Conservation (phyloP, 176 grass and related monocot species). For the Carex kokanica region DNA sequence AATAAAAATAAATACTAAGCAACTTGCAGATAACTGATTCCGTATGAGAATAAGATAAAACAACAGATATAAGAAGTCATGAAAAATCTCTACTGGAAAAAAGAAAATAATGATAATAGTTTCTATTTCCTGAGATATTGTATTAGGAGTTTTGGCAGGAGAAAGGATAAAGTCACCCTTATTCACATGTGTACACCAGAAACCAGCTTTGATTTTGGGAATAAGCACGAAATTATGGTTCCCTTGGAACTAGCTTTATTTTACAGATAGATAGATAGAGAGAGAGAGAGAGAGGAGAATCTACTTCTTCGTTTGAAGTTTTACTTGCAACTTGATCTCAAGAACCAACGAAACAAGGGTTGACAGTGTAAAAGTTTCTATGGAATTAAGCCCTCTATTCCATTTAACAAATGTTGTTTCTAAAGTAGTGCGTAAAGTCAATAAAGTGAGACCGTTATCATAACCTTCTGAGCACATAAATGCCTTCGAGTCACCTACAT, state of each 20-base stretch:
- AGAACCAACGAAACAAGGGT: not conserved
- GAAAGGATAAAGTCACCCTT: not conserved
- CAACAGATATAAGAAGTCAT: not conserved
- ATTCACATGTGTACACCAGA: not conserved
- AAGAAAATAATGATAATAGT: not conserved
- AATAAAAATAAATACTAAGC: not conserved
- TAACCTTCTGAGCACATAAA: slow-evolving; percentile 76
- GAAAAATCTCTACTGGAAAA: not conserved
- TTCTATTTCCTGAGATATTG: not conserved
- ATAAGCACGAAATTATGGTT: not conserved
- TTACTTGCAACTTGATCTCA: not conserved
- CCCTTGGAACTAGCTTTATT: not conserved
- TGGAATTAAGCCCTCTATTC: not conserved
- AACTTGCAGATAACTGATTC: not conserved
- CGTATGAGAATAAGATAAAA: not conserved
- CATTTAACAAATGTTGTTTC: not conserved
- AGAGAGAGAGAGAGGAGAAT: not conserved
- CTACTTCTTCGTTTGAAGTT: not conserved
- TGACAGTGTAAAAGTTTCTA: not conserved
- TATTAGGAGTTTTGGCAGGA: not conserved
- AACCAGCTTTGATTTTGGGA: not conserved
- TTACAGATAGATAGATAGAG: not conserved
- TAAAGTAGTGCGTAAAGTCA: not conserved
- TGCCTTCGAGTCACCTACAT: slow-evolving; percentile 93
- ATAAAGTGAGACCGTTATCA: not conserved